Conservation (phyloP, 2,329 filamentous ascomycete genomes). For the Clarireedia homoeocarpa region DNA sequence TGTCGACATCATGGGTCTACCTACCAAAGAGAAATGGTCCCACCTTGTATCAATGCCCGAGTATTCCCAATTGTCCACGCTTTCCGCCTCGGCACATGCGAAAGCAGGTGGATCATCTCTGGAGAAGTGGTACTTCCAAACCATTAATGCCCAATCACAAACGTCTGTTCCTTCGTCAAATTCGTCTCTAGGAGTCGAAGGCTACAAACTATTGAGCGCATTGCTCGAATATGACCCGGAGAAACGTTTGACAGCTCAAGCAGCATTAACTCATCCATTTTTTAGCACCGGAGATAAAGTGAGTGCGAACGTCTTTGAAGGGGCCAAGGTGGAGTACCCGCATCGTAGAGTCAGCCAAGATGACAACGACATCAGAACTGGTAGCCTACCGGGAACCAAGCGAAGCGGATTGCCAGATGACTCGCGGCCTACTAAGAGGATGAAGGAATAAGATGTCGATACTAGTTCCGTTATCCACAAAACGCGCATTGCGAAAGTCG, state of each 20-base stretch:
- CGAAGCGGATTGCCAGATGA: constrained; percentile 81
- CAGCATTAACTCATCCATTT: constrained; percentile 85
- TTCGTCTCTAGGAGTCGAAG: constrained; percentile 60
- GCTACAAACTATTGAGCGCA: constrained; percentile 72
- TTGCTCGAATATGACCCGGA: constrained; percentile 90
- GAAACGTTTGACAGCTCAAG: constrained; percentile 77
- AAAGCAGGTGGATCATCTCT: constrained; percentile 38
- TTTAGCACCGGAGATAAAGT: constrained; percentile 66
- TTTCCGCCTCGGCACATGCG: constrained; percentile 41
- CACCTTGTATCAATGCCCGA: constrained; percentile 80
- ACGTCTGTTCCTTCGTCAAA: constrained; percentile 40
- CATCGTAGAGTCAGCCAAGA: constrained; percentile 86
- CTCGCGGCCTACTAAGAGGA: constrained; percentile 50
- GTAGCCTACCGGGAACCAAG: constrained; percentile 80
- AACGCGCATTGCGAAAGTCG: too few relatives aligned
- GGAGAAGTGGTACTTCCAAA: constrained; percentile 74
- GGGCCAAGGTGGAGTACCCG: constrained; percentile 64
- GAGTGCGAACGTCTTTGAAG: constrained; percentile 82
- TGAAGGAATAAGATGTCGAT: constrained; percentile 41
- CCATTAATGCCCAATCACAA: constrained; percentile 50
- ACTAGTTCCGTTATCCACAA: too few relatives aligned
- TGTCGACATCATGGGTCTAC: constrained; percentile 89
- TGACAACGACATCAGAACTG: constrained; percentile 87
- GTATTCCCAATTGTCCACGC: constrained; percentile 58
- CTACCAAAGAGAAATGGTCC: constrained; percentile 83